Evolutionary conservation across 305 asterid genomes (phyloP), one percentile per base, ranked within the genome.

Genomic region (Coffea humblotiana): DNA sequence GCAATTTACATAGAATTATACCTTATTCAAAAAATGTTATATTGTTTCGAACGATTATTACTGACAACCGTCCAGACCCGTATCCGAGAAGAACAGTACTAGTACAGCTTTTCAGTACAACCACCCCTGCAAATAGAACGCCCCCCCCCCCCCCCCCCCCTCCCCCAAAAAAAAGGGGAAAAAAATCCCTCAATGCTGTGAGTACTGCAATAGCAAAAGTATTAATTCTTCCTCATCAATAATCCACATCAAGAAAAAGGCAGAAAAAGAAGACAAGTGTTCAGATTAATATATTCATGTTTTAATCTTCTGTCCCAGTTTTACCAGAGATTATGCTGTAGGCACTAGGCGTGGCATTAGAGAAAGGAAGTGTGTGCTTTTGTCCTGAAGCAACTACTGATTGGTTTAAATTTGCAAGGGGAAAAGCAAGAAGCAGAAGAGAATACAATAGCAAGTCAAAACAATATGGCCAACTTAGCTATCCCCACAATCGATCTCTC

Each of bases 1-100:
- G 2, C 0, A 32, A 1, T 29, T 29, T 1, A 29, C 0, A 1
- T 29, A 29, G 2, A 32, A 0, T 32, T 32, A 32, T 32, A 32
- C 2, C 32, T 32, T 32, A 32, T 32, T 32, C 0, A 32, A 32
- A 1, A 32, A 32, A 32, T 32, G 32, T 32, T 32, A 32, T 0
- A 32, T 32, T 32, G 32, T 29, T 29, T 1, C 1, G 32, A 29
- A 29, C 1, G 32, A 29, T 29, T 29, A 29, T 29, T 29, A 29
- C 32, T 29, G 32, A 29, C 1, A 29, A 1, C 32, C 32, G 32
- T 29, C 32, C 32, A 29, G 32, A 0, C 1, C 32, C 32, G 32
- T 29, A 29, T 29, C 32, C 1, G 32, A 29, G 32, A 29, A 29
- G 32, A 29, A 29, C 32, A 29, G 32, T 32, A 32, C 32, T 32